Evolutionary conservation across 257 asterid genomes (phyloP).

Genomic region (Nicotiana knightiana): DNA sequence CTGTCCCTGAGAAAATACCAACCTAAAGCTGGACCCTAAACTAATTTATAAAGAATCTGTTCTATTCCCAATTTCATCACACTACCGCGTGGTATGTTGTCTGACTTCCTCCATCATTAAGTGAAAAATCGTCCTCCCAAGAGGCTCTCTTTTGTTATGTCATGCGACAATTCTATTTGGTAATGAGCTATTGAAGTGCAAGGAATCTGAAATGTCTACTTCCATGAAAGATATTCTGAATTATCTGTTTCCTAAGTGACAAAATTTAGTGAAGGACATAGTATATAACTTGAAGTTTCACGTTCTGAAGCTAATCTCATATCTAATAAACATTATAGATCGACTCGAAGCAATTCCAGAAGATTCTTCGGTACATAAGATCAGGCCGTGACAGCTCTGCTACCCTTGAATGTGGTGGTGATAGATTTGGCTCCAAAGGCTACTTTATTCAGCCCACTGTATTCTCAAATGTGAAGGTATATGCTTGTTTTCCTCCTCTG

Average conservation of each 20-base stretch:
- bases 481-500: background rate
- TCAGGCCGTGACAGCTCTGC: constrained; percentile 59
- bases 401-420: constrained; percentile 71
- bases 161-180: background rate
- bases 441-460: constrained; percentile 73
- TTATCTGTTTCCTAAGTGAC: background rate
- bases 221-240: background rate
- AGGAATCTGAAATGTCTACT: background rate
- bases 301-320: background rate
- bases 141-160: background rate
- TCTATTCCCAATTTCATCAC: background rate
- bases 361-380: constrained; percentile 58
- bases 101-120: background rate
- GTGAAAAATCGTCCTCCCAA: background rate
- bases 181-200: background rate
- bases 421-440: constrained; percentile 57
- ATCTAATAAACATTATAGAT: constrained; percentile 29
- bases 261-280: background rate
- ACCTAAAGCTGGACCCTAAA: background rate
- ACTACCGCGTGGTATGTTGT: background rate
- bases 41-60: background rate
- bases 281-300: background rate
- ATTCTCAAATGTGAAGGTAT: constrained; percentile 73
- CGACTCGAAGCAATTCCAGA: constrained; percentile 58
- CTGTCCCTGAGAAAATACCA: too few species aligned